Evolutionary conservation across 2,329 filamentous ascomycete species (phyloP).

Genomic region (Aspergillus sp.): DNA sequence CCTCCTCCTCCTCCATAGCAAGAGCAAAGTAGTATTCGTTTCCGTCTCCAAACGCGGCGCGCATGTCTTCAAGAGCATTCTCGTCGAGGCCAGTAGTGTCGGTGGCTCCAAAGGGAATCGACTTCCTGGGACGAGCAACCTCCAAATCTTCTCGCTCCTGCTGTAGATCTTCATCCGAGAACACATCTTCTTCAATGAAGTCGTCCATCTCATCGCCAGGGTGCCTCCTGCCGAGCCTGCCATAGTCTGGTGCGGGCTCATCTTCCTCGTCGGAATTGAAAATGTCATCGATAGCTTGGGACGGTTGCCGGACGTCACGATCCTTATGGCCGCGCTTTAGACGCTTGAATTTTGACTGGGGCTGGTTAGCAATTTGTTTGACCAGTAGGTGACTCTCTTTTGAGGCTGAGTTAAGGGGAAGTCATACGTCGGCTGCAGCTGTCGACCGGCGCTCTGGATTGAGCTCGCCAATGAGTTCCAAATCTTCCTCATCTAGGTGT

Average conservation of each 20-base stretch:
- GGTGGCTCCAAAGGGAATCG: slow-evolving; percentile 65
- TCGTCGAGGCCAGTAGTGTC: slow-evolving; percentile 86
- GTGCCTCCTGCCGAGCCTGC: slow-evolving; percentile 52
- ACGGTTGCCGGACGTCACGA: slow-evolving; percentile 54
- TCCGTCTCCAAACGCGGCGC: slow-evolving; percentile 91
- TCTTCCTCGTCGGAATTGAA: slow-evolving; percentile 94
- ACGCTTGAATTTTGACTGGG: slow-evolving; percentile 87
- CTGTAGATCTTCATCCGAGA: slow-evolving; percentile 77
- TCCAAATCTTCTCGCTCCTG: slow-evolving; percentile 81
- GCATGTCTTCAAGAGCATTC: slow-evolving; percentile 91
- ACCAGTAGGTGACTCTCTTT: not conserved
- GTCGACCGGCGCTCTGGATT: slow-evolving; percentile 69
- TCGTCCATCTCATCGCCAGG: slow-evolving; percentile 82
- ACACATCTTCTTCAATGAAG: slow-evolving; percentile 96
- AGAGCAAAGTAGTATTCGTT: slow-evolving; percentile 95
- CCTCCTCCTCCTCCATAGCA: slow-evolving; percentile 79
- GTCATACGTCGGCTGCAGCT: slow-evolving; percentile 66
- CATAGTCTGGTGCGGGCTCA: slow-evolving; percentile 52
- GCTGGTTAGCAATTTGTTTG: slow-evolving; percentile 8
- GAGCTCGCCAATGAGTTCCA: slow-evolving; percentile 88
- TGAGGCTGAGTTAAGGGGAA: not conserved
- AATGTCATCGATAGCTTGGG: slow-evolving; percentile 81
- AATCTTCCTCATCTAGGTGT: slow-evolving; percentile 85
- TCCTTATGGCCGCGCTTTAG: slow-evolving; percentile 87
- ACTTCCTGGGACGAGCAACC: slow-evolving; percentile 76